phyloP scores from a whole-genome alignment of 495 filamentous ascomycete genomes.

The Hyphodiscus hymeniophilus region DNA sequence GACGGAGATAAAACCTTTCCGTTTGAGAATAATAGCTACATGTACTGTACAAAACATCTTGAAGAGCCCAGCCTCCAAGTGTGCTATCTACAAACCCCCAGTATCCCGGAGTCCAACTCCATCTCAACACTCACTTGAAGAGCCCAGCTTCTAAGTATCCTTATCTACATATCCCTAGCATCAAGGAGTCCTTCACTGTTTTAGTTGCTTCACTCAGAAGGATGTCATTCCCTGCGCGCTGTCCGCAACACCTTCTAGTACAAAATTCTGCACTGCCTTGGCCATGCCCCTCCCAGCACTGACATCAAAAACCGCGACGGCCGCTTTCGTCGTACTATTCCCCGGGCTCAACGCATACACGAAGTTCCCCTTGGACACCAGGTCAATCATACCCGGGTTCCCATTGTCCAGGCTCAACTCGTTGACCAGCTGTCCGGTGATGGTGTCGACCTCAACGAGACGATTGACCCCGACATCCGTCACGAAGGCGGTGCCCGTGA shows the following conservation, averaged over 20 bases:
- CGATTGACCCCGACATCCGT: slow-evolving; percentile 42
- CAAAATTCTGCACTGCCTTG: slow-evolving; percentile 15
- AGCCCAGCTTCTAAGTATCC: too few species aligned
- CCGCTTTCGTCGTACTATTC: slow-evolving; percentile 35
- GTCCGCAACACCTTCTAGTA: slow-evolving; percentile 1
- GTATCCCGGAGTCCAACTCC: too few species aligned
- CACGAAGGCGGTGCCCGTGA: slow-evolving; percentile 42
- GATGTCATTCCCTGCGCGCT: slow-evolving; percentile 11
- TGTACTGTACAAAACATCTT: too few species aligned
- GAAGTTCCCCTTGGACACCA: slow-evolving; percentile 40
- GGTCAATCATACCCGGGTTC: slow-evolving; percentile 45
- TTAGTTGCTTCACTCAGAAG: not conserved
- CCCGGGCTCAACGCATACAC: slow-evolving; percentile 48
- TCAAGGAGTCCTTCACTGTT: too few species aligned
- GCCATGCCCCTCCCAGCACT: slow-evolving; percentile 21
- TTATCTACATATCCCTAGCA: too few species aligned
- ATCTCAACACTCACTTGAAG: too few species aligned
- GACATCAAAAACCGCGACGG: slow-evolving; percentile 43
- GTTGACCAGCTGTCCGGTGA: slow-evolving; percentile 33
- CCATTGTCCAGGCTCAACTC: slow-evolving; percentile 24
- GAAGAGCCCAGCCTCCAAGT: too few species aligned
- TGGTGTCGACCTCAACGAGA: slow-evolving; percentile 42
- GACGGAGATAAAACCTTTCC: too few species aligned
- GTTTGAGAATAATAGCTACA: too few species aligned
- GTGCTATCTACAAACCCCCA: too few species aligned